Evolutionary conservation across 2,329 filamentous ascomycete species (phyloP), one percentile per base, ranked within the genome.

Genomic region (Xylariaceae sp.): DNA sequence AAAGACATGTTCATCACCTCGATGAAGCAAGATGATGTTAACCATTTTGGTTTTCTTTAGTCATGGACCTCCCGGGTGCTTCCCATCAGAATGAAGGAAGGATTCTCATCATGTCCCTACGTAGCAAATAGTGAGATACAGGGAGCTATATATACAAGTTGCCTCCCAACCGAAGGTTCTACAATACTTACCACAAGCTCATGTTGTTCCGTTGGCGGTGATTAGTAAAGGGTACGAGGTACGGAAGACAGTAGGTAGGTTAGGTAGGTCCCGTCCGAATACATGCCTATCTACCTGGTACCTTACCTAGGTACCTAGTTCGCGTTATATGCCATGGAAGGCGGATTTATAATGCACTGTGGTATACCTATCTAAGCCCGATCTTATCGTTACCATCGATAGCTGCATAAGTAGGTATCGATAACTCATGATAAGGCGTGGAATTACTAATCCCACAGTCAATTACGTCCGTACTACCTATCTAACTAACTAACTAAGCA

Each of bases 21-120:
- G 76, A 60, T 80, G 74, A 6, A 68, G 72, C 52, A 83, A 62
- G 4, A 66, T 71, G 43, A 83, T 70, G 41, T 71, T 70, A 59
- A 81, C 34, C 56, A 48, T 60, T 54, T 32, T 56, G 31, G 6
- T 56, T 31, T 53, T 58, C 53, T 4, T 51, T 46, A 48, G 55
- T 11, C 32, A 31, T 32, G 9, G 9, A 31, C 31, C 8, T 51
- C 50, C 32, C 59, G 50, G 45, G 47, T 55, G 12, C 61, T 61
- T 42, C 19, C 19, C 19, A 40, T 31, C 4, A 35, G 32, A 48
- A 37, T 4, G 2, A 40, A 19, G 40, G 4, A 26, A 53, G 9
- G n/a, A 31, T 9, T 43, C 42, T 47, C 35, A 9, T 26, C 41
- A n/a, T 34, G 6, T 19, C 19, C 19, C 19, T 19, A 19, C 19